Evolutionary conservation across 805 yeast genomes (phyloP), one percentile per base, ranked within the genome.

Genomic region (Pichia californica): DNA sequence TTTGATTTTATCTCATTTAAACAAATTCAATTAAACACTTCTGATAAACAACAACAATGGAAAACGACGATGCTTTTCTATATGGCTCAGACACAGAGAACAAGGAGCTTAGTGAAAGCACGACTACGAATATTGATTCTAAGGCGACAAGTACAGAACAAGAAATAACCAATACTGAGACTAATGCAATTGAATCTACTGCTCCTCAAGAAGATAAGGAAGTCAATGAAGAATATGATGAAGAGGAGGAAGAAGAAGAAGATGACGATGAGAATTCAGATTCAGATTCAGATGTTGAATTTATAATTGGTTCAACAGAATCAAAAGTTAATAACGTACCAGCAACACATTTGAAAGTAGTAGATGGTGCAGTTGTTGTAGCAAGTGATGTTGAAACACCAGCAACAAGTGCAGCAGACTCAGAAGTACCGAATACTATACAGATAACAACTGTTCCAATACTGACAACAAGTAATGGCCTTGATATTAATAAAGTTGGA

Each of bases 401-500:
- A 11, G 33, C 59, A n/a, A 41, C 54, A 9, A 44, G 56, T 26
- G 47, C 57, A 5, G 29, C 50, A 9, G 44, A 34, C 19, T 13
- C 23, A 18, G 15, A 6, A 14, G 21, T 10, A 11, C n/a, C 36
- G 13, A 23, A 18, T 7, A 45, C 51, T 37, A 46, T 55, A 23
- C 61, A 43, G 35, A 62, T 36, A 47, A 66, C 40, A 47, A 52
- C 62, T 52, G 47, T 64, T 54, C 43, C 61, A 42, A 44, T 56
- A 45, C 47, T 62, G 34, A 57, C 61, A 7, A 63, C 73, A 30
- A 59, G 76, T 9, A 57, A 64, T 3, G 66, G 71, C 41, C 65
- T 83, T 14, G 88, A 87, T 53, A 71, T 88, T n/a, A 78, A 84
- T 53, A 75, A 76, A 33, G 79, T 83, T 16, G 94, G 88, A 2